Percentiles rank a stretch among this genome's conserved stretches.
phyloP scores from a whole-genome alignment of 1,139 yeast genomes.

The Protomyces inundatus region DNA sequence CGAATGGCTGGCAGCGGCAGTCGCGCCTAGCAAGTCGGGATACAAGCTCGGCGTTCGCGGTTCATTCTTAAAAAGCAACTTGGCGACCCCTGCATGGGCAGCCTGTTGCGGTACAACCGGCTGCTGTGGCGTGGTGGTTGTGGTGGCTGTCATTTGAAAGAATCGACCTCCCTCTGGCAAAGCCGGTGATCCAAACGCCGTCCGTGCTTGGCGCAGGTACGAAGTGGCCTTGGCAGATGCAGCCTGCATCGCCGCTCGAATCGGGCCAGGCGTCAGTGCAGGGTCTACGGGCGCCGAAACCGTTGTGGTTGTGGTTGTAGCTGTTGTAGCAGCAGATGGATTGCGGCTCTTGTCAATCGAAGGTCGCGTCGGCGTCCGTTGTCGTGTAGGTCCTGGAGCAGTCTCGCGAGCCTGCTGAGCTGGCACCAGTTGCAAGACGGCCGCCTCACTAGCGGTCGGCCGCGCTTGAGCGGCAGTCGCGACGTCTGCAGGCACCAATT shows the following conservation, averaged over 20 bases:
- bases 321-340: background rate
- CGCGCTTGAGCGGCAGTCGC: background rate
- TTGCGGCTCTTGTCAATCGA: too few species aligned
- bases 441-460: background rate
- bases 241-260: constrained; percentile 22
- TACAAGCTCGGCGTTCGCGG: constrained; percentile 18
- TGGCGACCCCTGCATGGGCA: background rate
- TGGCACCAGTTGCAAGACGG: background rate
- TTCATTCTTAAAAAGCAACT: background rate
- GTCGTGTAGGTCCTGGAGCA: background rate
- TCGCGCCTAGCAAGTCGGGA: background rate
- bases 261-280: constrained; percentile 1
- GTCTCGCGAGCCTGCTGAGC: background rate
- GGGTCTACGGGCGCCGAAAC: background rate
- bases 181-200: constrained; percentile 24
- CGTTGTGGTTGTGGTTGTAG: background rate
- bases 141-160: background rate
- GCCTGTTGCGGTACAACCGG: too few species aligned
- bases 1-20: background rate
- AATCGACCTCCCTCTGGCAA: constrained; percentile 7
- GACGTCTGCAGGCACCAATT: background rate
- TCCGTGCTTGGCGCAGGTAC: constrained; percentile 19
- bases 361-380: background rate
- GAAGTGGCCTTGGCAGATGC: constrained; percentile 23
- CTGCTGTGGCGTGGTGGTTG: constrained; percentile 3